These are phyloP conservation scores for Leccinum barrowsii DNA, from an alignment of 768 basidiomycete species.

Conservation along the genomic window DNA sequence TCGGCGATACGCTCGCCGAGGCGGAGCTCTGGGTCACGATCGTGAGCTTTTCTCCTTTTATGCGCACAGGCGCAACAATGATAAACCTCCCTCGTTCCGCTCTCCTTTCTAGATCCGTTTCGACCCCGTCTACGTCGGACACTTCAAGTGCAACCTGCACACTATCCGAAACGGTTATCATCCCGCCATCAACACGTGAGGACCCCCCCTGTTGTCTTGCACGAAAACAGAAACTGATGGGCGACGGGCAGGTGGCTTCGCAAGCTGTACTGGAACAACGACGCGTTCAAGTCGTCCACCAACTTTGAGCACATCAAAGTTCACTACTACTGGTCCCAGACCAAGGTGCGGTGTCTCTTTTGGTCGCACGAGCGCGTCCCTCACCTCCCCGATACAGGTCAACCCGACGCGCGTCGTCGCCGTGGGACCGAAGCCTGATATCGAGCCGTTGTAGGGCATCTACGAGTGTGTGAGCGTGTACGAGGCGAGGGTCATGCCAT, in stretches of 20 bases:
- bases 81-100: background rate
- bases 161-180: slow-evolving; percentile 78
- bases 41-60: slow-evolving; percentile 40
- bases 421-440: slow-evolving; percentile 65
- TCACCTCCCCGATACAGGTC: slow-evolving; percentile 44
- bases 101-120: slow-evolving; percentile 62
- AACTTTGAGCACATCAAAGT: slow-evolving; percentile 76
- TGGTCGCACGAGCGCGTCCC: background rate
- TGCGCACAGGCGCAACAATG: no score
- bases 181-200: slow-evolving; percentile 67
- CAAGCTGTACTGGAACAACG: slow-evolving; percentile 87
- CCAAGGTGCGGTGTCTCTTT: slow-evolving; percentile 10
- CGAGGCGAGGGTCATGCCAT: background rate
- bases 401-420: slow-evolving; percentile 79
- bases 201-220: background rate
- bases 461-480: no score
- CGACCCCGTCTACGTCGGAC: slow-evolving; percentile 84
- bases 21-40: slow-evolving; percentile 93
- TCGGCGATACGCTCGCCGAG: slow-evolving; percentile 79
- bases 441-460: slow-evolving; percentile 51
- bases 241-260: slow-evolving; percentile 60
- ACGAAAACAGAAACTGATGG: background rate
- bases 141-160: slow-evolving; percentile 93
- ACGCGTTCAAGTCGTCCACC: slow-evolving; percentile 84
- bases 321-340: slow-evolving; percentile 39